These are phyloP conservation scores for Kalmanozyma brasiliensis DNA, from an alignment of 1,284 basidiomycete genomes.

Conservation along the genomic window DNA sequence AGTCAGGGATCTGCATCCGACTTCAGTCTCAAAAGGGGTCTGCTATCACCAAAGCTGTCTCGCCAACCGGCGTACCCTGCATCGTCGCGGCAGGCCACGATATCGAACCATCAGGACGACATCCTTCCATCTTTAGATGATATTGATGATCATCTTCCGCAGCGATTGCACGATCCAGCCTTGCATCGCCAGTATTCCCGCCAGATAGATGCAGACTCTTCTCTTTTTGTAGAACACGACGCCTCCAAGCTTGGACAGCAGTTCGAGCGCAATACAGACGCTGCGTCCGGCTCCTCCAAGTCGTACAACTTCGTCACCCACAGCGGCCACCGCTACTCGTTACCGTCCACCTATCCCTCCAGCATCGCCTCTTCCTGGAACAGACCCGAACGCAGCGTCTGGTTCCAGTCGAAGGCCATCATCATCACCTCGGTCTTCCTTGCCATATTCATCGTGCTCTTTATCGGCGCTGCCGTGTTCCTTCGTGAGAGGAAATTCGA, in stretches of 20 bases:
- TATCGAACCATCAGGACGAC: neutral
- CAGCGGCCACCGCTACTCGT: constrained; percentile 28
- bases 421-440: constrained; percentile 65
- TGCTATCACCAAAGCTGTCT: neutral
- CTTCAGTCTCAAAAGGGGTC: neutral
- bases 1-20: neutral
- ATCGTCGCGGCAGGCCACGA: constrained; percentile 6
- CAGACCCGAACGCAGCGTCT: constrained; percentile 51
- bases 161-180: neutral
- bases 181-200: constrained; percentile 26
- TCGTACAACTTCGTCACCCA: constrained; percentile 4
- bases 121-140: constrained; percentile 8
- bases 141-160: constrained; percentile 24
- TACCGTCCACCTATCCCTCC: constrained; percentile 52
- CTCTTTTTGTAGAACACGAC: constrained; percentile 28
- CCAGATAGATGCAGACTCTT: constrained; percentile 25
- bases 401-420: constrained; percentile 64
- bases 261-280: constrained; percentile 3
- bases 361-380: constrained; percentile 56
- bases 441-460: constrained; percentile 66
- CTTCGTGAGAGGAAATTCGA: constrained; percentile 59
- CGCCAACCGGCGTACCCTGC: constrained; percentile 7
- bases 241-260: constrained; percentile 2
- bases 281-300: neutral
- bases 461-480: constrained; percentile 65